A percentile compares a stretch with the other conserved stretches of the same genome.
These are phyloP conservation scores for Rhizoclosmatium globosum DNA, from an alignment of 192 early-diverging fungal species.

Conservation along the genomic window DNA sequence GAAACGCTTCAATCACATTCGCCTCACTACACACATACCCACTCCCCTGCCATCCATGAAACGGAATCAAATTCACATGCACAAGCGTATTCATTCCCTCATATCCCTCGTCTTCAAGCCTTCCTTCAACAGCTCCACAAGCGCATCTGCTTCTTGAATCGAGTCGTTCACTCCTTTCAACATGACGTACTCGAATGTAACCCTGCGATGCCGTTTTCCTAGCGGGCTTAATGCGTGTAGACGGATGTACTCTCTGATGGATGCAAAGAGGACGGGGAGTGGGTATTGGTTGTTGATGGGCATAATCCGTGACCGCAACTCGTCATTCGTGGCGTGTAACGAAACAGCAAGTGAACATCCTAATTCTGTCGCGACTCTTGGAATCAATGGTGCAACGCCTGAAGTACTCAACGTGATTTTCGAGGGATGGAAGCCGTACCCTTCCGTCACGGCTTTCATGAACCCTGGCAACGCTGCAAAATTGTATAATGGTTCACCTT, in stretches of 20 bases:
- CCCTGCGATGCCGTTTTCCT: conserved; percentile 66
- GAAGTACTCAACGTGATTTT: conserved; percentile 86
- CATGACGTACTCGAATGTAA: conserved; percentile 95
- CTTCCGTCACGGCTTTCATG: conserved; percentile 54
- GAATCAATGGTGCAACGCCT: conserved; percentile 84
- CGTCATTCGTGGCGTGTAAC: conserved; percentile 84
- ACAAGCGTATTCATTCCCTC: conserved; percentile 57
- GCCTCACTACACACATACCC: conserved; percentile 65
- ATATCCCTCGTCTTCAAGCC: conserved; percentile 20
- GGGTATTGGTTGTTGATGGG: conserved; percentile 89
- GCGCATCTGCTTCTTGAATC: conserved; percentile 67
- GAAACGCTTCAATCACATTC: conserved; percentile 47
- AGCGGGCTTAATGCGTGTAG: conserved; percentile 44
- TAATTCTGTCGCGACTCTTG: conserved; percentile 74
- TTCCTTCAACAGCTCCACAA: conserved; percentile 68
- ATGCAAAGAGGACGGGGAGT: conserved; percentile 71
- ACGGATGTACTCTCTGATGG: conserved; percentile 66
- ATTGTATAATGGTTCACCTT: conserved; percentile 91
- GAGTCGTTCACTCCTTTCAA: conserved; percentile 86
- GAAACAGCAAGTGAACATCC: conserved; percentile 78
- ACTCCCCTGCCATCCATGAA: conserved; percentile 88
- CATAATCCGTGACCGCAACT: conserved; percentile 78
- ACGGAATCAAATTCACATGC: conserved; percentile 79
- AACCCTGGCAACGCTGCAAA: conserved; percentile 61
- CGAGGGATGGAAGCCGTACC: conserved; percentile 71